Evolutionary conservation across 2,329 filamentous ascomycete species (phyloP), one percentile per base, ranked within the genome.

Genomic region (Cryphonectria carpinicola): DNA sequence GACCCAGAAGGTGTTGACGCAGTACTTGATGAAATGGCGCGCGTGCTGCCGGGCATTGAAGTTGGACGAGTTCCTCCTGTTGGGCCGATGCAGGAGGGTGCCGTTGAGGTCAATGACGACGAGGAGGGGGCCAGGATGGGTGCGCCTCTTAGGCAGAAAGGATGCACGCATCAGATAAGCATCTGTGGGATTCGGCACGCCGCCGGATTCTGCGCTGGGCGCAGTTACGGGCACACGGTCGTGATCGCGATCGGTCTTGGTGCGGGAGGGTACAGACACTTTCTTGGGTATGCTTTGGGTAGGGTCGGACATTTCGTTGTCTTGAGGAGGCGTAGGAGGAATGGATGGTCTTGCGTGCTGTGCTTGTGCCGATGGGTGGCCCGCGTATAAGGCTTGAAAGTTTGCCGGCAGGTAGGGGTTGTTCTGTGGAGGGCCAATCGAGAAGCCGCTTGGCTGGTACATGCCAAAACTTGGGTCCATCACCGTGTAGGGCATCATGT

Each of bases 31-130:
- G 79, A 99, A 98, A 0, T 82, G 74, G 3, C 82, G 76, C 1
- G 96, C 86, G 73, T 90, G 85, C 0, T 93, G 93, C 0, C 96
- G 91, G 74, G 86, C 82, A 60, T 89, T 81, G 78, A 94, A 93
- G 58, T 80, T 78, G 13, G 83, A 85, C 4, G 85, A 83, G 1
- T 81, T 76, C 37, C 78, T 79, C 62, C 84, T 83, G 67, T 84
- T 84, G 11, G 89, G 90, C 6, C 96, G 92, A 81, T 88, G 86
- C 49, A 98, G 87, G 1, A 99, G 86, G 0, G 95, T 98, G 73
- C 96, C 96, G 80, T 98, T 99, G 52, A 99, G 88, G 81, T 99
- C 96, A 73, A 98, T 88, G 63, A 98, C 88, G 66, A 99, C 85
- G 32, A 99, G 89, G 46, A 97, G 86, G 22, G 87, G 87, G 56